Percentiles rank a stretch among this genome's conserved stretches.
Evolutionary conservation across 1,139 yeast genomes (phyloP).

Genomic region (Saccharomycopsis hybrid): DNA sequence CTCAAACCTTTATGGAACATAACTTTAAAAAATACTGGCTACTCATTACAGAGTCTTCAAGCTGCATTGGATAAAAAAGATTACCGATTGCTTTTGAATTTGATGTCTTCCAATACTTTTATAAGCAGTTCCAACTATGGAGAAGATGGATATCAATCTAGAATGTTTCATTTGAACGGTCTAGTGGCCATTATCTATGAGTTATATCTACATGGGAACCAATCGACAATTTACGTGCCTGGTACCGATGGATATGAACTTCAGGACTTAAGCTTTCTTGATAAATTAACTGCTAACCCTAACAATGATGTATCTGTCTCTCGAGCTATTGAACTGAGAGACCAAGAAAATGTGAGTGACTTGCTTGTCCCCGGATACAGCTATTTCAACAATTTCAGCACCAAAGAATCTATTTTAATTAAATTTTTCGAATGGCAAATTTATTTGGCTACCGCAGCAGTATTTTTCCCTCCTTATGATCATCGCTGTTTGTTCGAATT

Average conservation of each 20-base stretch:
- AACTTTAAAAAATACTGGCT: constrained; percentile 3
- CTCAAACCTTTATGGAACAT: constrained; percentile 11
- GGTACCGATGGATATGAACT: not conserved
- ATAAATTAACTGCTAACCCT: too few relatives aligned
- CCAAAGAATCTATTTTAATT: constrained; percentile 11
- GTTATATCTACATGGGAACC: constrained; percentile 9
- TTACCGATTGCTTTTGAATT: constrained; percentile 9
- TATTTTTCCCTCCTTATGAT: constrained; percentile 15
- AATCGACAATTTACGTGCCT: constrained; percentile 1
- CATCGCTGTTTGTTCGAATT: constrained; percentile 13
- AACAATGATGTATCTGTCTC: too few relatives aligned
- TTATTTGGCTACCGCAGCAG: constrained; percentile 9
- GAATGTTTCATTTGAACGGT: constrained; percentile 16
- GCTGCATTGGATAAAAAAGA: constrained; percentile 5
- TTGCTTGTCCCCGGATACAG: constrained; percentile 13
- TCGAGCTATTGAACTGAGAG: too few relatives aligned
- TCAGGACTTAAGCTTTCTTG: not conserved
- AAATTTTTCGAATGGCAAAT: constrained; percentile 20
- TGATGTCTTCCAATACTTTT: constrained; percentile 14
- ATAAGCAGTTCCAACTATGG: constrained; percentile 4
- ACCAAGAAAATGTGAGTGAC: too few relatives aligned
- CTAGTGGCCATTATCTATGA: constrained; percentile 18
- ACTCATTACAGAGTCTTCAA: constrained; percentile 4
- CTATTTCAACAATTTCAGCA: constrained; percentile 5
- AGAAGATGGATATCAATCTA: constrained; percentile 8